These are phyloP conservation scores for Linnemannia schmuckeri DNA, from an alignment of 192 early-diverging fungal genomes.

Conservation along the genomic window DNA sequence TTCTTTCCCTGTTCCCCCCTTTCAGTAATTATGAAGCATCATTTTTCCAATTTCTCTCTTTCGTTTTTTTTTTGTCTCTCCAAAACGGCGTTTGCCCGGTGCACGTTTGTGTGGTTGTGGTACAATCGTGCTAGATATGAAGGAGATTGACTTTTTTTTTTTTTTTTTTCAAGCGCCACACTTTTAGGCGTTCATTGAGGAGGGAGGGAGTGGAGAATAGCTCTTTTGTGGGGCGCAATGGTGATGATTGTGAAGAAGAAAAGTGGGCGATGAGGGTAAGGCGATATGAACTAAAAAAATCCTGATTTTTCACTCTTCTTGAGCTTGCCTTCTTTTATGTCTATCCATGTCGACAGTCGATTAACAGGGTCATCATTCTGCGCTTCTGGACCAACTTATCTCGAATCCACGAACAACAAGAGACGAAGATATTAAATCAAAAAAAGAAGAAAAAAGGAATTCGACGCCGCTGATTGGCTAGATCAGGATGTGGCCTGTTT, in stretches of 20 bases:
- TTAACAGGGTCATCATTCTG: neutral
- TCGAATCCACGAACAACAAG: neutral
- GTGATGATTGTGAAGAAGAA: neutral
- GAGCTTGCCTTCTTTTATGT: neutral
- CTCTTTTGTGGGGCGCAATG: neutral
- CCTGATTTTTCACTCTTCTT: neutral
- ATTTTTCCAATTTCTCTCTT: neutral
- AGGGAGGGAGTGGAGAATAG: neutral
- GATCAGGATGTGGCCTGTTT: conserved; percentile 21
- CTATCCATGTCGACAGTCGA: neutral
- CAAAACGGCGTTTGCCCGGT: neutral
- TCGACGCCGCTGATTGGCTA: conserved; percentile 9
- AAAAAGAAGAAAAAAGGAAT: neutral
- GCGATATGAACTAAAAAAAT: neutral
- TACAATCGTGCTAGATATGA: neutral
- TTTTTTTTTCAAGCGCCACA: neutral
- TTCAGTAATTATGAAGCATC: conserved; percentile 6
- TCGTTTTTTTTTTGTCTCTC: no score
- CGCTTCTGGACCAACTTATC: neutral
- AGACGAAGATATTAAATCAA: neutral
- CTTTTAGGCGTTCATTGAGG: no score
- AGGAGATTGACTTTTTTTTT: neutral
- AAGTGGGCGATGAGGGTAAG: neutral
- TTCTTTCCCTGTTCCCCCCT: neutral
- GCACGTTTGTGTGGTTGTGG: neutral